A percentile compares a stretch with the other conserved stretches of the same genome.
Conservation (phyloP, 441 rosid genomes). For the Pelargonium hybrid region DNA sequence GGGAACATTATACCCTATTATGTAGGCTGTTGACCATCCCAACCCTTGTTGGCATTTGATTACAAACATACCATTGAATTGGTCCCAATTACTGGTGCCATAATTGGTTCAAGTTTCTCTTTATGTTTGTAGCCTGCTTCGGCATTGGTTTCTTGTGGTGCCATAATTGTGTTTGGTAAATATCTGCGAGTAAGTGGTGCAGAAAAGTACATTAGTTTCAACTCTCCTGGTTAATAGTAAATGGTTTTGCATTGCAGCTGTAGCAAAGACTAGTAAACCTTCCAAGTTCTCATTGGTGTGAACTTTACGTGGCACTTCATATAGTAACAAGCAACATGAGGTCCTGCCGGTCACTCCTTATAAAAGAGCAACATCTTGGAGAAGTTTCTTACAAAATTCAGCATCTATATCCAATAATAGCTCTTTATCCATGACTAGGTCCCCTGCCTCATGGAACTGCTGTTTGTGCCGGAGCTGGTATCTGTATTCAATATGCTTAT, state of each 20-base stretch:
- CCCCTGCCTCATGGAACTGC: slow-evolving; percentile 15
- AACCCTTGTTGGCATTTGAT: no score
- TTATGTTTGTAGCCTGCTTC: neutral
- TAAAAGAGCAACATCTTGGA: slow-evolving; percentile 74
- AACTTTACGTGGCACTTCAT: slow-evolving; percentile 45
- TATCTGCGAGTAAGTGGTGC: neutral
- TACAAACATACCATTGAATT: no score
- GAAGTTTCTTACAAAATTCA: slow-evolving; percentile 37
- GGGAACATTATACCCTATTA: no score
- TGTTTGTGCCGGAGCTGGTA: slow-evolving; percentile 21
- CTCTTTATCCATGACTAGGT: slow-evolving; percentile 60
- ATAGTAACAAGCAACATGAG: slow-evolving; percentile 29
- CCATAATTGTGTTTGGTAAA: neutral
- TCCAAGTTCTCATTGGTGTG: slow-evolving; percentile 68
- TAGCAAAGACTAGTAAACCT: slow-evolving; percentile 39
- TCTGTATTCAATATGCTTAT: slow-evolving; percentile 15
- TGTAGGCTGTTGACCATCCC: no score
- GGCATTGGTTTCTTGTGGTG: neutral
- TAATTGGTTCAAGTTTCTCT: neutral
- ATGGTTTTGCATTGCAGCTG: slow-evolving; percentile 25
- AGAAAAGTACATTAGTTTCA: neutral
- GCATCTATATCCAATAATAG: slow-evolving; percentile 29
- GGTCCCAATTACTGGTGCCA: no score
- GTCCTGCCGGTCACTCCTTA: slow-evolving; percentile 64
- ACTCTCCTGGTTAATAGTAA: neutral